phyloP scores from a whole-genome alignment of 495 filamentous ascomycete species.

The Lentithecium fluviatile region DNA sequence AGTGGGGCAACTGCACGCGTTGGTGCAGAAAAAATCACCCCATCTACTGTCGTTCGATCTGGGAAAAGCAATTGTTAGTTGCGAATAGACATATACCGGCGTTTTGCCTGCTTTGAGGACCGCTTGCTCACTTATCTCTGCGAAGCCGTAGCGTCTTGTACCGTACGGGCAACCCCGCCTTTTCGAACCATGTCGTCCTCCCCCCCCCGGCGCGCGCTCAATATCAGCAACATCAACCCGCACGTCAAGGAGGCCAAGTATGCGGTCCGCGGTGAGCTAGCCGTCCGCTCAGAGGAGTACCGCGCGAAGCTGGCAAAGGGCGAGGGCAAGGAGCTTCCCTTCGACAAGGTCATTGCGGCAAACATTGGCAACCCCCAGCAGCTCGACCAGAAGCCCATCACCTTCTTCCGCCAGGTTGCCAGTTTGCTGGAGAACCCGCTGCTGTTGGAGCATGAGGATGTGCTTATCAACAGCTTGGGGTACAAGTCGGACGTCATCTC shows the following conservation, averaged over 20 bases:
- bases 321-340: constrained; percentile 67
- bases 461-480: constrained; percentile 61
- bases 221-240: constrained; percentile 86
- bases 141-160: neutral
- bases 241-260: constrained; percentile 84
- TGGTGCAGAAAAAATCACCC: constrained; percentile 19
- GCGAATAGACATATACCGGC: constrained; percentile 13
- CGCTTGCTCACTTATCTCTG: constrained; percentile 7
- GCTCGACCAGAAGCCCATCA: constrained; percentile 97
- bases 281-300: constrained; percentile 85
- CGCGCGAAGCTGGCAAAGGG: constrained; percentile 64
- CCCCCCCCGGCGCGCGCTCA: constrained; percentile 59
- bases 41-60: constrained; percentile 1
- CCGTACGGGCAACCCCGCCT: neutral
- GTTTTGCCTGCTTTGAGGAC: constrained; percentile 1
- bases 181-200: constrained; percentile 60
- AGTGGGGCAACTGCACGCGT: constrained; percentile 30
- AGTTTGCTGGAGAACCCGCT: constrained; percentile 88
- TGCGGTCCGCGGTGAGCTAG: constrained; percentile 93
- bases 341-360: constrained; percentile 86
- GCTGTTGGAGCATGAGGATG: constrained; percentile 75
- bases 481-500: constrained; percentile 88
- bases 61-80: constrained; percentile 27
- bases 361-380: constrained; percentile 99
- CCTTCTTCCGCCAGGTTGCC: constrained; percentile 96